A percentile compares a stretch with the other conserved stretches of the same genome.
Evolutionary conservation across 2,329 filamentous ascomycete genomes (phyloP).

Genomic region (Aspergillus clavatus): DNA sequence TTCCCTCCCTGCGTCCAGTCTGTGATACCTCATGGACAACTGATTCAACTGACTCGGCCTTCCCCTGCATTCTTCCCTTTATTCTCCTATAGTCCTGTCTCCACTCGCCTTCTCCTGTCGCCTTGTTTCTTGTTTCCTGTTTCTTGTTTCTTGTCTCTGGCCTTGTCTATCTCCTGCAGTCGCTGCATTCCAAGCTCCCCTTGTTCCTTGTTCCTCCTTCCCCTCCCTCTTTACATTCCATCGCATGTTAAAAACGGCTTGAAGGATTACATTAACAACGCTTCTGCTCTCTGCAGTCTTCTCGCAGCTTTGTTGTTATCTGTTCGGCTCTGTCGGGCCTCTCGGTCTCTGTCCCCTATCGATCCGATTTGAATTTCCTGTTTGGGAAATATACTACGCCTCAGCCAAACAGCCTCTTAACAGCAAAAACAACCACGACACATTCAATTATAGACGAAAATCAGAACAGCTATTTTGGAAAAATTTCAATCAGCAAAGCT

Average conservation of each 20-base stretch:
- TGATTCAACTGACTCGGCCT: slow-evolving; percentile 6
- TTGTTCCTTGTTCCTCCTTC: slow-evolving; percentile 2
- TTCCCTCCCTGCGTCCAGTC: slow-evolving; percentile 1
- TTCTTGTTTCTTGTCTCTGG: not conserved
- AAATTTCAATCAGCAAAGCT: not conserved
- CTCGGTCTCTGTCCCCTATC: not conserved
- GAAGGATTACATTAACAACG: slow-evolving; percentile 15
- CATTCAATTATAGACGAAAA: not conserved
- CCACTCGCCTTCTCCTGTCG: slow-evolving; percentile 9
- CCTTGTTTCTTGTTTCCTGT: slow-evolving; percentile 3
- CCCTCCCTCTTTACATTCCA: slow-evolving; percentile 9
- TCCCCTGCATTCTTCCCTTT: slow-evolving; percentile 15
- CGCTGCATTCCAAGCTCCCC: slow-evolving; percentile 9
- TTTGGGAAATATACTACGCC: slow-evolving; percentile 8
- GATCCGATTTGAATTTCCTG: slow-evolving; percentile 3
- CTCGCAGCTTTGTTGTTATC: not conserved
- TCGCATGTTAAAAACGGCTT: slow-evolving; percentile 12
- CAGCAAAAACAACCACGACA: not conserved
- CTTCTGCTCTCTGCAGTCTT: not conserved
- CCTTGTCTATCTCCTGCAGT: no score
- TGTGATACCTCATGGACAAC: not conserved
- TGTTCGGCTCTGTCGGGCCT: not conserved
- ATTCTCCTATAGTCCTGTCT: slow-evolving; percentile 12
- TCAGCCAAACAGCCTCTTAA: not conserved
- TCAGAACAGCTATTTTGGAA: not conserved